phyloP scores from a whole-genome alignment of 2,329 filamentous ascomycete genomes.

The Phialophora tarda region DNA sequence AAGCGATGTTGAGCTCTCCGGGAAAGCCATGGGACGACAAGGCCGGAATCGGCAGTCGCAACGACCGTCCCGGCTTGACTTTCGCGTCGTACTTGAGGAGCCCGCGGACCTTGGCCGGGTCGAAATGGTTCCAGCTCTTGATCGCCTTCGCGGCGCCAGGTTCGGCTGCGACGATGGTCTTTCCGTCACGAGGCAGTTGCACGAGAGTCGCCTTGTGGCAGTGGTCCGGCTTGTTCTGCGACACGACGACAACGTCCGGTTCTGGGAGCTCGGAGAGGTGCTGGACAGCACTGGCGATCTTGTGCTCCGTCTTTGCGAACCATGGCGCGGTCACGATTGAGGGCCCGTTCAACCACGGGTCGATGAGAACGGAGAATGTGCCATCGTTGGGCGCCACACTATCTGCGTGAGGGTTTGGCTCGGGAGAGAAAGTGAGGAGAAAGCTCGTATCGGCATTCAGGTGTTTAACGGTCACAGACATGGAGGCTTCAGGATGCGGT shows the following conservation, averaged over 20 bases:
- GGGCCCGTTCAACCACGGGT: constrained; percentile 71
- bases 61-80: constrained; percentile 47
- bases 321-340: constrained; percentile 65
- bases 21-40: constrained; percentile 58
- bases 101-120: constrained; percentile 53
- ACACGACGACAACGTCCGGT: constrained; percentile 64
- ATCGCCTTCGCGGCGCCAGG: constrained; percentile 69
- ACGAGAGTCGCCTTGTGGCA: constrained; percentile 72
- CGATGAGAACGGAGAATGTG: constrained; percentile 69
- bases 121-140: constrained; percentile 71
- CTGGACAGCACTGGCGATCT: constrained; percentile 60
- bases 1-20: constrained; percentile 74
- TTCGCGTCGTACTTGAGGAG: constrained; percentile 52
- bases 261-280: constrained; percentile 61
- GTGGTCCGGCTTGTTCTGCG: constrained; percentile 70
- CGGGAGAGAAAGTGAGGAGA: constrained; percentile 43
- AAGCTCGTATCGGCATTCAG: constrained; percentile 45
- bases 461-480: constrained; percentile 38
- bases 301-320: constrained; percentile 66
- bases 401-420: constrained; percentile 19
- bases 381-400: constrained; percentile 27
- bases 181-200: constrained; percentile 62
- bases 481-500: constrained; percentile 1
- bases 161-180: constrained; percentile 69
- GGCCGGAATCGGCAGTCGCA: constrained; percentile 61